phyloP scores from a whole-genome alignment of 169 alveolate species.

The Cryptosporidium andersoni region DNA sequence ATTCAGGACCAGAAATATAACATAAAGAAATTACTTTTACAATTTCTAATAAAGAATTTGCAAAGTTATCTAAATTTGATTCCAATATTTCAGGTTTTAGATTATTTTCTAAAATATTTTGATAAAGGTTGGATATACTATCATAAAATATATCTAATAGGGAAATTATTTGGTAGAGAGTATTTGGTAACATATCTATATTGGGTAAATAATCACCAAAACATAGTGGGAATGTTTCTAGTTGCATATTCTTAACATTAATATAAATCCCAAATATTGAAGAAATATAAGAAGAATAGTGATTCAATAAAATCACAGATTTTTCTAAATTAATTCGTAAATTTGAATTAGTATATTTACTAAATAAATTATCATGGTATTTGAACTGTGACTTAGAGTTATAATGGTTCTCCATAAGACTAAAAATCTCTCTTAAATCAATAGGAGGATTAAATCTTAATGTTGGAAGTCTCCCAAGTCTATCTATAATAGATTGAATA shows the following conservation, averaged over 20 bases:
- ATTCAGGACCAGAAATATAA: conserved; percentile 31
- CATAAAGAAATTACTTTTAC: conserved; percentile 8
- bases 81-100: not conserved
- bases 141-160: not conserved
- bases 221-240: conserved; percentile 43
- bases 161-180: conserved; percentile 23
- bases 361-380: not conserved
- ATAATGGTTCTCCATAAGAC: not conserved
- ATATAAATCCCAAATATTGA: conserved; percentile 27
- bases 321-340: conserved; percentile 1
- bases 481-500: conserved; percentile 34
- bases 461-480: conserved; percentile 42
- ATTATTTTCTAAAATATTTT: not conserved
- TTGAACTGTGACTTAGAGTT: not conserved
- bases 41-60: not conserved
- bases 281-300: not conserved
- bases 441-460: conserved; percentile 39
- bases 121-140: too few relatives aligned
- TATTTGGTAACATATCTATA: conserved; percentile 43
- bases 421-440: not conserved
- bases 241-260: not conserved
- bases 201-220: conserved; percentile 53
- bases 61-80: not conserved
- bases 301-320: not conserved
- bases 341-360: not conserved